Conservation (phyloP, 352 stramenopile species). For the Phytophthora sp. region DNA sequence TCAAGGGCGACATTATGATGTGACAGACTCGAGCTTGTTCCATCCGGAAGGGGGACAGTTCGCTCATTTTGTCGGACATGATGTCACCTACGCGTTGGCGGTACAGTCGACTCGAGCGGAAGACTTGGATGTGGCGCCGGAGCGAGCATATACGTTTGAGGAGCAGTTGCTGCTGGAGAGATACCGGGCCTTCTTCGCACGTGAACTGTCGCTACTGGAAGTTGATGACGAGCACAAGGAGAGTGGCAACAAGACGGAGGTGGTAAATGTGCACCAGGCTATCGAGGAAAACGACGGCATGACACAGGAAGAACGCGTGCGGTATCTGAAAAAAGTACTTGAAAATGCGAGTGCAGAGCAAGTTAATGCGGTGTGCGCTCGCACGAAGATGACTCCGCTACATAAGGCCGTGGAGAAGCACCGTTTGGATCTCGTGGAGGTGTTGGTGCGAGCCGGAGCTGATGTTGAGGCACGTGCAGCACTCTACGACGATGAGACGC, state of each 20-base stretch:
- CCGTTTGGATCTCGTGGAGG: constrained; percentile 51
- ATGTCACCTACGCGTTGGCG: constrained; percentile 63
- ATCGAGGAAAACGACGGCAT: constrained; percentile 44
- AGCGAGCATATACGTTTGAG: constrained; percentile 56
- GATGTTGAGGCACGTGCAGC: constrained; percentile 44
- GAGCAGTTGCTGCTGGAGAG: constrained; percentile 65
- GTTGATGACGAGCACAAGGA: constrained; percentile 15
- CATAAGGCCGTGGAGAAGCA: constrained; percentile 75
- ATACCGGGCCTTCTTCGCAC: constrained; percentile 54
- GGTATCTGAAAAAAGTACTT: constrained; percentile 25
- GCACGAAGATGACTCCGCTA: constrained; percentile 67
- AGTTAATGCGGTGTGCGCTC: constrained; percentile 53
- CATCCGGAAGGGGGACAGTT: constrained; percentile 43
- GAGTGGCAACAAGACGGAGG: constrained; percentile 1
- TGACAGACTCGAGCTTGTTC: constrained; percentile 58
- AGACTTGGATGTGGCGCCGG: constrained; percentile 45
- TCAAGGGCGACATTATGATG: constrained; percentile 62
- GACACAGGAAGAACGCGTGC: constrained; percentile 4
- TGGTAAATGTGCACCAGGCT: constrained; percentile 49
- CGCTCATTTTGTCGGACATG: constrained; percentile 62
- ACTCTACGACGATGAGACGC: constrained; percentile 69
- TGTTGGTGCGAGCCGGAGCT: constrained; percentile 50
- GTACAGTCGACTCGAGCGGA: constrained; percentile 46
- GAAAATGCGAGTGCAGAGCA: constrained; percentile 17
- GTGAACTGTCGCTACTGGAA: constrained; percentile 44